Conservation (phyloP, 116 monocot genomes). For the Iris pallida region DNA sequence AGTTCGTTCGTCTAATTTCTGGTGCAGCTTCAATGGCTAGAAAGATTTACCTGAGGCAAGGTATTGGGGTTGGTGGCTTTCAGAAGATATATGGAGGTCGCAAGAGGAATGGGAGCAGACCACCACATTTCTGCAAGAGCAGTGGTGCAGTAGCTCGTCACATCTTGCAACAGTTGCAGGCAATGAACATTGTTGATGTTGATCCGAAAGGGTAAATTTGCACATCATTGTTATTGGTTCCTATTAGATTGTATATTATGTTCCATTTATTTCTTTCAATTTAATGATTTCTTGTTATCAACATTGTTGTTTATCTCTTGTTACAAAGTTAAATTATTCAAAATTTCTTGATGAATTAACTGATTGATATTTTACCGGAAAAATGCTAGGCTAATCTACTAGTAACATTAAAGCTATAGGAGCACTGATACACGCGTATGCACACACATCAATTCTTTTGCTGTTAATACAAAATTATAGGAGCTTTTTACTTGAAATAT, state of each 20-base stretch:
- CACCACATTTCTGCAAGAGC: constrained; percentile 59
- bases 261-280: not conserved
- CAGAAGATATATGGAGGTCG: constrained; percentile 56
- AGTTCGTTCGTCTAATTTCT: not conserved
- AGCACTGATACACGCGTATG: no score
- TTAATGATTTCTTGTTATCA: not conserved
- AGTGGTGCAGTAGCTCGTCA: constrained; percentile 50
- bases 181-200: constrained; percentile 34
- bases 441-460: no score
- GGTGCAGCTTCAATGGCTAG: constrained; percentile 49
- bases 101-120: constrained; percentile 47
- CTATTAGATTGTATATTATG: not conserved
- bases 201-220: constrained; percentile 34
- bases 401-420: no score
- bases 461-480: no score
- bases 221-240: not conserved
- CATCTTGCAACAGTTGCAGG: constrained; percentile 41
- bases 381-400: no score
- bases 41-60: constrained; percentile 52
- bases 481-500: no score
- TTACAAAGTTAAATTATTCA: no score
- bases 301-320: no score
- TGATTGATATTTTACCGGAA: no score
- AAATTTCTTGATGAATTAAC: no score
- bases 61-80: constrained; percentile 46